These are phyloP conservation scores for Caloboletus inedulis DNA, from an alignment of 1,284 basidiomycete species.

Conservation along the genomic window DNA sequence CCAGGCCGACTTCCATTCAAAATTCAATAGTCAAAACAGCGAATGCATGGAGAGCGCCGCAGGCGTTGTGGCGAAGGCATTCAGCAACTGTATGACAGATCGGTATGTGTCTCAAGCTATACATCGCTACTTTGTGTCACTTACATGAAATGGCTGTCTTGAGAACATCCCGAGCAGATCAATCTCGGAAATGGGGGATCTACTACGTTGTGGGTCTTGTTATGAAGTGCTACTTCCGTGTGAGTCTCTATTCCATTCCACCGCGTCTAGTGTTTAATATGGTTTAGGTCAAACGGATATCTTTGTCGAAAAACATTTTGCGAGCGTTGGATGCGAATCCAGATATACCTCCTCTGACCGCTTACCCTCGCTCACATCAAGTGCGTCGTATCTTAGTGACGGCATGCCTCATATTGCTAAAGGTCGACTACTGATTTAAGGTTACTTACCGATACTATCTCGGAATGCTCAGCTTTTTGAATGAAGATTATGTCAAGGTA, in stretches of 20 bases:
- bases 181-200: conserved; percentile 90
- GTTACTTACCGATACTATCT: conserved; percentile 92
- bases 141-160: conserved; percentile 7
- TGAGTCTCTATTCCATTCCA: conserved; percentile 36
- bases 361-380: conserved; percentile 84
- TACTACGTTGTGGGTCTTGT: conserved; percentile 93
- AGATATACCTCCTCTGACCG: conserved; percentile 75
- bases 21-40: conserved; percentile 55
- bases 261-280: neutral
- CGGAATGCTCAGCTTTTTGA: conserved; percentile 90
- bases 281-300: conserved; percentile 80
- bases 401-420: conserved; percentile 4
- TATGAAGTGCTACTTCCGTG: conserved; percentile 93
- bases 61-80: conserved; percentile 86
- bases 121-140: neutral
- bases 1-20: conserved; percentile 68
- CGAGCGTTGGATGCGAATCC: conserved; percentile 83
- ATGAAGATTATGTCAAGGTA: conserved; percentile 86
- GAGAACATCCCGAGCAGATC: conserved; percentile 62
- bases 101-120: conserved; percentile 48
- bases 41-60: conserved; percentile 91
- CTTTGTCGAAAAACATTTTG: conserved; percentile 88
- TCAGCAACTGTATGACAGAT: conserved; percentile 87
- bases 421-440: conserved; percentile 36
- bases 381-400: conserved; percentile 43